Evolutionary conservation across 495 filamentous ascomycete species (phyloP).

Genomic region (Penicillium taxi): DNA sequence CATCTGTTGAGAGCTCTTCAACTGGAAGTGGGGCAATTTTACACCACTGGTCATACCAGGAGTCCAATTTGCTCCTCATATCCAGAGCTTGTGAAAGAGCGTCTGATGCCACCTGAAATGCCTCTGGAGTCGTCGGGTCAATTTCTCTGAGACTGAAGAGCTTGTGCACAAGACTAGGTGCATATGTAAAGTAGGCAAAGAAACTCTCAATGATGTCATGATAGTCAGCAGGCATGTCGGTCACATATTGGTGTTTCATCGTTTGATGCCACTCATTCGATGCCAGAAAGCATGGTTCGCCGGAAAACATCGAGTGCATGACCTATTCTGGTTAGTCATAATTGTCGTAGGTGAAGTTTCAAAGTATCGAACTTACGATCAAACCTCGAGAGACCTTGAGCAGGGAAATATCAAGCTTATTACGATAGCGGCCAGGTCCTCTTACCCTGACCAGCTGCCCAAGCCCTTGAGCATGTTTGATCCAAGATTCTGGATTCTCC

Average conservation of each 20-base stretch:
- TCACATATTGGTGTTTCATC: conserved; percentile 21
- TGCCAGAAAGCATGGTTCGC: conserved; percentile 24
- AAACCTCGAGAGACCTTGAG: conserved; percentile 28
- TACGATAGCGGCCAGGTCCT: conserved; percentile 22
- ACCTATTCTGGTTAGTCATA: conserved; percentile 15
- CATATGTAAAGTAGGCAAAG: conserved; percentile 25
- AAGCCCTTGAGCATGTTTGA: conserved; percentile 31
- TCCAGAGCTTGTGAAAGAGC: conserved; percentile 15
- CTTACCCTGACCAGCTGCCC: conserved; percentile 21
- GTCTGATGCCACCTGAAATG: conserved; percentile 11
- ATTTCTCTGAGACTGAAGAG: conserved; percentile 18
- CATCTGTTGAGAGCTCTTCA: conserved; percentile 16
- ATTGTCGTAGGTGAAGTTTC: neutral
- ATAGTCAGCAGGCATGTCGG: conserved; percentile 7
- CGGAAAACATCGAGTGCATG: conserved; percentile 31
- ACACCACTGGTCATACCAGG: conserved; percentile 24
- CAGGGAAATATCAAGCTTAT: conserved; percentile 19
- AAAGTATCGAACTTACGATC: conserved; percentile 14
- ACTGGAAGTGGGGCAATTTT: conserved; percentile 14
- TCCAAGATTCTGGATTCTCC: conserved; percentile 27
- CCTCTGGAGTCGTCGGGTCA: conserved; percentile 8
- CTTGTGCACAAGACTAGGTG: conserved; percentile 26
- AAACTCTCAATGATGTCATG: conserved; percentile 22
- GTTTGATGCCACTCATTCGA: conserved; percentile 25
- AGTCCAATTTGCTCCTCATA: conserved; percentile 15